A percentile compares a stretch with the other conserved stretches of the same genome.
These are phyloP conservation scores for Malbranchea zuffiana DNA, from an alignment of 2,329 filamentous ascomycete species.

Conservation along the genomic window DNA sequence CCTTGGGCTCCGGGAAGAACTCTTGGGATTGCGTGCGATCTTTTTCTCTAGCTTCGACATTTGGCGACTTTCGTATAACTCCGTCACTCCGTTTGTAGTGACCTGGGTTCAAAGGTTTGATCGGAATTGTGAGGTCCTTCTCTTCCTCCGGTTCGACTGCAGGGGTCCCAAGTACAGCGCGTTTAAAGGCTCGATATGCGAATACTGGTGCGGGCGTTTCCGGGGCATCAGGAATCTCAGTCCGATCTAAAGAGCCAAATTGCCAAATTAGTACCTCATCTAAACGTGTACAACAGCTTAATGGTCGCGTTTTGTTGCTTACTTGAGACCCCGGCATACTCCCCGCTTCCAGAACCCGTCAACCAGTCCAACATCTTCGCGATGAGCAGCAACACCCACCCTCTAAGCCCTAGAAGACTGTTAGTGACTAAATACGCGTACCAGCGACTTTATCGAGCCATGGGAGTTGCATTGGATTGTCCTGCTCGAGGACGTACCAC, in stretches of 20 bases:
- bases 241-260: slow-evolving; percentile 12
- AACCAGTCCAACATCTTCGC: slow-evolving; percentile 28
- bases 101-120: slow-evolving; percentile 12
- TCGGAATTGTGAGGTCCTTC: slow-evolving; percentile 16
- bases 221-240: slow-evolving; percentile 41
- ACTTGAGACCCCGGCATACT: slow-evolving; percentile 4
- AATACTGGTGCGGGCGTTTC: slow-evolving; percentile 58
- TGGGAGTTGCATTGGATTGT: slow-evolving; percentile 5
- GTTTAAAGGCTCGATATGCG: slow-evolving; percentile 55
- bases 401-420: background rate
- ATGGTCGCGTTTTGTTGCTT: no score
- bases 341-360: slow-evolving; percentile 21
- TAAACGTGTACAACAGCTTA: no score
- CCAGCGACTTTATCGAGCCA: slow-evolving; percentile 1
- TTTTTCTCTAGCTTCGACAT: slow-evolving; percentile 14
- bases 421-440: slow-evolving; percentile 5
- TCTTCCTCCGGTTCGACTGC: slow-evolving; percentile 40
- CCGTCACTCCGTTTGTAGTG: slow-evolving; percentile 18
- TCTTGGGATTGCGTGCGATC: slow-evolving; percentile 4
- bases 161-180: slow-evolving; percentile 44
- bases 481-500: slow-evolving; percentile 7
- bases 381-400: background rate
- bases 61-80: slow-evolving; percentile 15
- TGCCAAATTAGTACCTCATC: no score
- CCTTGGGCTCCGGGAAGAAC: slow-evolving; percentile 10